Percentiles rank a stretch among this genome's conserved stretches.
These are phyloP conservation scores for Solanum clarkiae DNA, from an alignment of 257 asterid genomes.

Conservation along the genomic window DNA sequence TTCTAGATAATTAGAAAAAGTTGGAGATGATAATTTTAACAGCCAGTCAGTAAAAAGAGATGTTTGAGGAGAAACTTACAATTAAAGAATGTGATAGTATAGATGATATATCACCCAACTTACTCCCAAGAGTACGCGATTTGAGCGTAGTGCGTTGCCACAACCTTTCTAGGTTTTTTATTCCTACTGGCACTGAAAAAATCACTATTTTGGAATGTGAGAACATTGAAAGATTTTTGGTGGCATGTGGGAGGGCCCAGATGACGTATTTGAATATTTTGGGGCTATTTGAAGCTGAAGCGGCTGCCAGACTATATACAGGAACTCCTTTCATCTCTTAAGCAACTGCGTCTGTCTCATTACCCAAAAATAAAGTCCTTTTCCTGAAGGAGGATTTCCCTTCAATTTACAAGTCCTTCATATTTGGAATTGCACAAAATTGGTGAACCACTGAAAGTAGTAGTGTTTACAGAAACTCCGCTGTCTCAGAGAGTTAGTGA, in stretches of 20 bases:
- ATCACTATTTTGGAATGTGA: accelerated
- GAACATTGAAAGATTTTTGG: not conserved
- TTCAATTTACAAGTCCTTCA: accelerated
- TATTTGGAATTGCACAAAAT: accelerated
- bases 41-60: too few relatives aligned
- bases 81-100: accelerated
- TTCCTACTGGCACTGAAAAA: not conserved
- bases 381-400: not conserved
- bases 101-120: not conserved
- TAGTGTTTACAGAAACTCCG: not conserved
- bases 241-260: not conserved
- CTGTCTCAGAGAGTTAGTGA: not conserved
- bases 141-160: accelerated
- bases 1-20: too few relatives aligned
- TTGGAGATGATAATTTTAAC: too few relatives aligned
- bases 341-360: accelerated
- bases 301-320: not conserved
- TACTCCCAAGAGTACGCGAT: accelerated
- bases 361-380: not conserved
- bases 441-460: not conserved
- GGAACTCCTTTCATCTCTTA: not conserved
- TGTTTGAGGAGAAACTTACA: accelerated
- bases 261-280: accelerated
- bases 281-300: accelerated
- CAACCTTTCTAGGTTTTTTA: not conserved